Percentiles rank a stretch among this genome's conserved stretches.
phyloP scores from a whole-genome alignment of 768 basidiomycete genomes.

The Phaeolepiota aurea region DNA sequence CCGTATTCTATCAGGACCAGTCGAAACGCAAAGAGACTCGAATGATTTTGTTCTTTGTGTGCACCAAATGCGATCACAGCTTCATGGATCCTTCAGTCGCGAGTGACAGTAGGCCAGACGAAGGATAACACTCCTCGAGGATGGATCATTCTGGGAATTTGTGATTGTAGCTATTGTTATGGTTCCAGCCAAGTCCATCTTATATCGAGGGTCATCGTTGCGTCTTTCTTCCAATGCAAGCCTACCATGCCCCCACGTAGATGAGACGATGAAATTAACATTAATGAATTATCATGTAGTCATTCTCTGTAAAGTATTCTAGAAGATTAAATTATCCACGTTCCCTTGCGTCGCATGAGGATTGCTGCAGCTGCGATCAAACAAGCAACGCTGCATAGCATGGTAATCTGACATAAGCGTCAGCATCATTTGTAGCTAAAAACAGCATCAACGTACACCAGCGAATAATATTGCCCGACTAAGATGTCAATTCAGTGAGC shows the following conservation, averaged over 20 bases:
- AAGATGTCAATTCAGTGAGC: neutral
- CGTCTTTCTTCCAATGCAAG: neutral
- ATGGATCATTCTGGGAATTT: no score
- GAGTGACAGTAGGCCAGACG: slow-evolving; percentile 28
- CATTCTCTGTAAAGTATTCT: no score
- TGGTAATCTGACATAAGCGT: neutral
- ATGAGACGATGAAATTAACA: no score
- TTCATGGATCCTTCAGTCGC: slow-evolving; percentile 65
- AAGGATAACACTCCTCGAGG: slow-evolving; percentile 8
- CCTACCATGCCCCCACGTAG: neutral
- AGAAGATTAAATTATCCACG: neutral
- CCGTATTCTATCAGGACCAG: slow-evolving; percentile 94
- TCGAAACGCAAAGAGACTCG: slow-evolving; percentile 93
- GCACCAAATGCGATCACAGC: slow-evolving; percentile 70
- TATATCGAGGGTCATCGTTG: no score
- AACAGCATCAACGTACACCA: neutral
- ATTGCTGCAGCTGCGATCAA: neutral
- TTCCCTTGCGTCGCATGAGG: neutral
- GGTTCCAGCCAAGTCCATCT: neutral
- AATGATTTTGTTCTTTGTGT: slow-evolving; percentile 91
- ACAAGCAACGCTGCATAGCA: slow-evolving; percentile 1
- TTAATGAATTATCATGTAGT: no score
- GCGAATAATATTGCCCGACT: neutral
- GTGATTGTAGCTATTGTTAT: neutral
- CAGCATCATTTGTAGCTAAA: neutral